phyloP scores from a whole-genome alignment of 495 filamentous ascomycete genomes.

The Aspergillus ostianus region DNA sequence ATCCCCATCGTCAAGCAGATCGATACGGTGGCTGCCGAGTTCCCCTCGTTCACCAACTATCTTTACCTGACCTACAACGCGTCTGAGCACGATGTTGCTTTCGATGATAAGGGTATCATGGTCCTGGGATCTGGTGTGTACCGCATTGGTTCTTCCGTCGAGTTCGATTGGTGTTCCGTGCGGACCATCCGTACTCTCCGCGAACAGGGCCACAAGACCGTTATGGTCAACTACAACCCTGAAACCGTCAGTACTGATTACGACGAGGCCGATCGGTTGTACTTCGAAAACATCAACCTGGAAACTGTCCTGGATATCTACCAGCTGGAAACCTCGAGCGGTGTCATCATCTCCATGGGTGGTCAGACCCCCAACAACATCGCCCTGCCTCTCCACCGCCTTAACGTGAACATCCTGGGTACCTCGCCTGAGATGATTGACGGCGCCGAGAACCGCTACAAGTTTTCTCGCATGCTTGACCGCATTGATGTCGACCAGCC shows the following conservation, averaged over 20 bases:
- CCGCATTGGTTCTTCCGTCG: slow-evolving; percentile 94
- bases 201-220: slow-evolving; percentile 84
- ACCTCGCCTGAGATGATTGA: slow-evolving; percentile 99
- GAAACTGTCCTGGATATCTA: slow-evolving; percentile 97
- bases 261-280: slow-evolving; percentile 91
- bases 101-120: slow-evolving; percentile 90
- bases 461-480: slow-evolving; percentile 97
- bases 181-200: slow-evolving; percentile 90
- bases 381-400: slow-evolving; percentile 79
- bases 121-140: slow-evolving; percentile 97
- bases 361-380: slow-evolving; percentile 99
- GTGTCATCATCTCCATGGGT: slow-evolving; percentile 97
- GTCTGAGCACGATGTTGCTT: slow-evolving; percentile 77
- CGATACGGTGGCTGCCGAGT: slow-evolving; percentile 96
- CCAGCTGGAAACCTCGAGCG: slow-evolving; percentile 79
- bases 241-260: slow-evolving; percentile 96
- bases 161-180: slow-evolving; percentile 99
- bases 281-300: slow-evolving; percentile 96
- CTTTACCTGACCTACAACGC: slow-evolving; percentile 96
- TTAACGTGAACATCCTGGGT: slow-evolving; percentile 88
- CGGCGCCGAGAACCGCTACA: slow-evolving; percentile 94
- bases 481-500: slow-evolving; percentile 94
- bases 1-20: slow-evolving; percentile 94
- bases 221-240: slow-evolving; percentile 98
- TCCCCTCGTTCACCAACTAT: slow-evolving; percentile 94